Evolutionary conservation across 2,329 filamentous ascomycete genomes (phyloP).

Genomic region (Monilinia fructigena): DNA sequence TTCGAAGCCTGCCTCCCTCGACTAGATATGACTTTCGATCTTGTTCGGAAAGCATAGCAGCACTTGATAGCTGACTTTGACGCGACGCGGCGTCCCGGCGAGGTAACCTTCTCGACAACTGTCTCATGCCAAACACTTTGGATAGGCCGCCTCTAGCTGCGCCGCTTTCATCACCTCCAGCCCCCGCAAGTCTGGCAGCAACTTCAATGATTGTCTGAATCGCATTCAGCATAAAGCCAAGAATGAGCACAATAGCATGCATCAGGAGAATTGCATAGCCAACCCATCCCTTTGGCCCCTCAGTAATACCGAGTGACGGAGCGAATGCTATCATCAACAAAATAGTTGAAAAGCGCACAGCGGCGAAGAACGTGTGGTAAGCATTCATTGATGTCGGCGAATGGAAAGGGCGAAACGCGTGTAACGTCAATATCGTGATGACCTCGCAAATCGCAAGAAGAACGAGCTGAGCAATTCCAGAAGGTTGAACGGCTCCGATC

Average conservation of each 20-base stretch:
- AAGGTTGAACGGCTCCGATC: constrained; percentile 88
- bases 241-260: constrained; percentile 79
- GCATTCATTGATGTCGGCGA: constrained; percentile 95
- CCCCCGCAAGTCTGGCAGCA: constrained; percentile 75
- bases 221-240: constrained; percentile 92
- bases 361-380: constrained; percentile 83
- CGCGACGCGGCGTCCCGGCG: constrained; percentile 64
- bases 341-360: constrained; percentile 71
- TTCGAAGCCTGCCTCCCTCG: constrained; percentile 53
- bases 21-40: constrained; percentile 61
- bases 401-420: constrained; percentile 88
- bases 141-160: constrained; percentile 78
- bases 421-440: constrained; percentile 79
- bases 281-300: constrained; percentile 87
- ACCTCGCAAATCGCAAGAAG: constrained; percentile 93
- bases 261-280: constrained; percentile 87
- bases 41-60: constrained; percentile 74
- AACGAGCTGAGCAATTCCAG: constrained; percentile 89
- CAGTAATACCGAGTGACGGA: constrained; percentile 73
- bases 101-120: constrained; percentile 72
- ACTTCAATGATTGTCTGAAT: constrained; percentile 90
- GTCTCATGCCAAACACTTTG: constrained; percentile 89
- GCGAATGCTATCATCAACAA: constrained; percentile 81
- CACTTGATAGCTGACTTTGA: constrained; percentile 78
- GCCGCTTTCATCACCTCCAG: constrained; percentile 71